These are phyloP conservation scores for Pseudomonodictys pantanalensis DNA, from an alignment of 495 filamentous ascomycete genomes.

Conservation along the genomic window DNA sequence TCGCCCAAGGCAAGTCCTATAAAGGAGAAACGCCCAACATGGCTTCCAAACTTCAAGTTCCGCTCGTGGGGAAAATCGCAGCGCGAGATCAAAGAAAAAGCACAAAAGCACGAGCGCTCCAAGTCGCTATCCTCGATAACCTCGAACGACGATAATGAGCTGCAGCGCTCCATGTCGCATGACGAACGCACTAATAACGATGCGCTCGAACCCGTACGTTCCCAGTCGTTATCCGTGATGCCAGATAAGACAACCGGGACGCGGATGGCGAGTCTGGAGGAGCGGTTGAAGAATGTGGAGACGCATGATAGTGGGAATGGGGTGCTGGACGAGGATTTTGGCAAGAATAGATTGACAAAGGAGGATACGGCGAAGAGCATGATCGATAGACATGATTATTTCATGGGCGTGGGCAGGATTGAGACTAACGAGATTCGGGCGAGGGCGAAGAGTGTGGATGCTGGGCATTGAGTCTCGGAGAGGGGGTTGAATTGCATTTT, in stretches of 20 bases:
- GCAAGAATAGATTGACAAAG: not conserved
- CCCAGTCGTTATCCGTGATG: slow-evolving; percentile 27
- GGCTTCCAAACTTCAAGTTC: slow-evolving; percentile 13
- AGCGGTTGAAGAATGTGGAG: not conserved
- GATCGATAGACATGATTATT: slow-evolving; percentile 29
- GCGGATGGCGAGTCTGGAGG: not conserved
- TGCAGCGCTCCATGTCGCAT: slow-evolving; percentile 20
- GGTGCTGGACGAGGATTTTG: not conserved
- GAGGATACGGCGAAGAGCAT: slow-evolving; percentile 23
- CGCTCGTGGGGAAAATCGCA: slow-evolving; percentile 9
- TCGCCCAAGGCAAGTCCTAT: not conserved
- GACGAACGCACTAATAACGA: not conserved
- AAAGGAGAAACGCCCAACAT: slow-evolving; percentile 19
- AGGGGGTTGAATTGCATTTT: not conserved
- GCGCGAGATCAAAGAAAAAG: too few relatives aligned
- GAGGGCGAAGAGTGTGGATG: slow-evolving; percentile 12
- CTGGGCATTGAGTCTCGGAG: not conserved
- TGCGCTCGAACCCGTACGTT: slow-evolving; percentile 14
- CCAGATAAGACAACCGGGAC: slow-evolving; percentile 18
- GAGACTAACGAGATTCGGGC: slow-evolving; percentile 29
- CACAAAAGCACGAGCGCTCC: not conserved
- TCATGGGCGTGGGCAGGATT: slow-evolving; percentile 13
- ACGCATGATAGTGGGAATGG: not conserved
- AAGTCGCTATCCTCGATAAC: slow-evolving; percentile 5
- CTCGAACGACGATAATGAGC: not conserved